Base-by-base conservation (phyloP, 352 stramenopile species). In the Saprolegnia parasitica region DNA sequence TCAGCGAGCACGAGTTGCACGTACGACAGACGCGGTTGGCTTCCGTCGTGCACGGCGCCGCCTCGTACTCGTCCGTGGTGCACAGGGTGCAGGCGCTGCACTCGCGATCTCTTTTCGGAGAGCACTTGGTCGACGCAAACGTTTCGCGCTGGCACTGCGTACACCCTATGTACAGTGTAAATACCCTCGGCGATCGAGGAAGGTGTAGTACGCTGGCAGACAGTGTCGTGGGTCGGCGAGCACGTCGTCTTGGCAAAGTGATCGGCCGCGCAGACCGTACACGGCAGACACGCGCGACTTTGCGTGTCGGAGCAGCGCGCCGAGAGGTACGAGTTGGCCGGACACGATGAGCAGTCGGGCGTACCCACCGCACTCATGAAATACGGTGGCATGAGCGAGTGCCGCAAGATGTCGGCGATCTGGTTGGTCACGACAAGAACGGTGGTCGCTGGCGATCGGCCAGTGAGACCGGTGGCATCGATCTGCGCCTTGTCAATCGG, bases 1-100 rank as follows among this genome's bases (percentile, higher is more conserved):
- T 89, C 37, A 93, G 75, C 4, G 77, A 71, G 47, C 85, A 93
- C 56, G 83, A 91, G 72, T 91, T 80, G 63, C 83, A 93, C 29
- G 81, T 82, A 54, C 77, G 82, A 40, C 85, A 91, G n/a, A 90
- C 70, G 18, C 85, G 85, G 37, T 93, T 62, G 18, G 72, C 65
- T 13, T 83, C 81, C 24, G 81, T 79, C 5, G 67, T 71, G 32
- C 85, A 91, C 23, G 81, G 68, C 10, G 77, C 84, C 0, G 77
- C 76, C 63, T 90, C 83, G 72, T 87, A 93, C 56, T 93, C 81
- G 64, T 93, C 83, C 18, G 76, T 58, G 20, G 83, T 85, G 71
- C 85, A 93, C 29, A 72, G 72, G 15, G 83, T 91, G n/a, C 85
- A 93, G 5, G 74, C 50, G 18, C 56, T 57, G 57, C 85, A 93